Evolutionary conservation across 192 early-diverging fungal species (phyloP).

Genomic region (Backusella circina): DNA sequence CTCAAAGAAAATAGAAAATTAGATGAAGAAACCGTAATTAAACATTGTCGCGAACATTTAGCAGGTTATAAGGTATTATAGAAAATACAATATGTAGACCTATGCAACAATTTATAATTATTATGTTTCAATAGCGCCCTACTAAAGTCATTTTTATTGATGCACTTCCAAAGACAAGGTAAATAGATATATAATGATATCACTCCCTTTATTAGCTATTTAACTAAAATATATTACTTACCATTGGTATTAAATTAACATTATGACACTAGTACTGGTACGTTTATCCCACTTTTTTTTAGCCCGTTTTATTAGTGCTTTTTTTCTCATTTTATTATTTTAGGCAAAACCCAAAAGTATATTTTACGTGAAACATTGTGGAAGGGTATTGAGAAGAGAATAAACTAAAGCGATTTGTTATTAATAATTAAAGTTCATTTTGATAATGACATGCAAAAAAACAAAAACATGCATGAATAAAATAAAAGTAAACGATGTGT

Average conservation of each 20-base stretch:
- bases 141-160: conserved; percentile 14
- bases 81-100: neutral
- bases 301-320: neutral
- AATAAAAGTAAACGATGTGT: neutral
- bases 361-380: conserved; percentile 10
- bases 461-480: neutral
- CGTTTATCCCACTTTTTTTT: neutral
- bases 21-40: conserved; percentile 22
- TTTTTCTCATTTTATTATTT: neutral
- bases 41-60: conserved; percentile 37
- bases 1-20: conserved; percentile 37
- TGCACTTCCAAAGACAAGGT: conserved; percentile 16
- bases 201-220: neutral
- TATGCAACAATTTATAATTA: neutral
- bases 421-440: neutral
- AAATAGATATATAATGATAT: neutral
- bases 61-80: conserved; percentile 51
- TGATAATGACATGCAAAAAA: neutral
- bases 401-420: neutral
- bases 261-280: conserved; percentile 6
- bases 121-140: conserved; percentile 13
- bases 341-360: conserved; percentile 23
- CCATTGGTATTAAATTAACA: neutral
- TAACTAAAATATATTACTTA: neutral
- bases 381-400: neutral